A percentile compares a stretch with the other conserved stretches of the same genome.
These are phyloP conservation scores for Delonix regia DNA, from an alignment of 306 rosid species.

Conservation along the genomic window DNA sequence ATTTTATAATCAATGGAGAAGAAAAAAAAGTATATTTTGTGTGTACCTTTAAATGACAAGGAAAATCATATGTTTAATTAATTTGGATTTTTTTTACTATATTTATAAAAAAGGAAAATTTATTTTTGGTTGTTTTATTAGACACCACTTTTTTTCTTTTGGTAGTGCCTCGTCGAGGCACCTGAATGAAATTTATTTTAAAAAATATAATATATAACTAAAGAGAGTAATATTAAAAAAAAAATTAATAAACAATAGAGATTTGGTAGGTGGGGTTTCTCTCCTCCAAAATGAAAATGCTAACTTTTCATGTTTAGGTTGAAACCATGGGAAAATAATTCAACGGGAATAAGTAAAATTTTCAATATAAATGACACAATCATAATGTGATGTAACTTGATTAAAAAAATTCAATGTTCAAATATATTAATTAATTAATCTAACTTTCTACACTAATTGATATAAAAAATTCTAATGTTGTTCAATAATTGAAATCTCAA, in stretches of 20 bases:
- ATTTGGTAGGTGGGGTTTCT: background rate
- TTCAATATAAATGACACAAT: background rate
- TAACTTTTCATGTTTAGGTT: background rate
- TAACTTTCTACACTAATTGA: background rate
- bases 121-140: too few relatives aligned
- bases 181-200: background rate
- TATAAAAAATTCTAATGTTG: background rate
- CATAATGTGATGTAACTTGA: background rate
- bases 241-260: background rate
- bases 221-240: too few relatives aligned
- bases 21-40: background rate
- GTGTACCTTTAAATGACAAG: background rate
- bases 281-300: background rate
- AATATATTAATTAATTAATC: background rate
- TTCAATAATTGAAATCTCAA: background rate
- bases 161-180: background rate
- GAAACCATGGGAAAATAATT: background rate
- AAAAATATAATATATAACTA: too few relatives aligned
- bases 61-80: background rate
- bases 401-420: background rate
- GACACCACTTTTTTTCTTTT: background rate
- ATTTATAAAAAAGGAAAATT: too few relatives aligned
- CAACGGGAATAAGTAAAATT: background rate
- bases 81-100: background rate
- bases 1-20: too few relatives aligned